These are phyloP conservation scores for Rhodotorula paludigena DNA, from an alignment of 768 basidiomycete species.

Conservation along the genomic window DNA sequence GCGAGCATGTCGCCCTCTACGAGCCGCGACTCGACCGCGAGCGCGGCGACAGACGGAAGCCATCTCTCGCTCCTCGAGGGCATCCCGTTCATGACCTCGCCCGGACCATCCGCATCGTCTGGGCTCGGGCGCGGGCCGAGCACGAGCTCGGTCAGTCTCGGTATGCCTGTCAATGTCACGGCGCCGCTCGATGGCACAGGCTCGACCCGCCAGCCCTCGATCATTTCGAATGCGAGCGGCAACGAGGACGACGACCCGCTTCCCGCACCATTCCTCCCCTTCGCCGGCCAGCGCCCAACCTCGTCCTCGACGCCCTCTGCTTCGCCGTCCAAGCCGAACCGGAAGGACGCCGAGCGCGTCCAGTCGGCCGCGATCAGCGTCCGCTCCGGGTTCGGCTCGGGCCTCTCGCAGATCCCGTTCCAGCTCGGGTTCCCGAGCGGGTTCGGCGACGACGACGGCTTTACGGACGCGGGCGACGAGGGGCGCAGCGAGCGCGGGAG, in stretches of 20 bases:
- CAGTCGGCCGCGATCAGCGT: slow-evolving; percentile 29
- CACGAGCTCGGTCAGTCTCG: slow-evolving; percentile 12
- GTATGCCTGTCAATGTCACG: slow-evolving; percentile 22
- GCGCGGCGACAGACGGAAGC: not conserved
- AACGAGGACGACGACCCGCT: slow-evolving; percentile 24
- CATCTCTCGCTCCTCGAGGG: slow-evolving; percentile 37
- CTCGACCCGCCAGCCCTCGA: not conserved
- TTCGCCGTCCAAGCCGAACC: not conserved
- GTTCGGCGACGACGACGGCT: slow-evolving; percentile 10
- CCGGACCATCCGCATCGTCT: too few species aligned
- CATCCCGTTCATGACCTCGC: slow-evolving; percentile 38
- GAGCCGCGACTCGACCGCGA: slow-evolving; percentile 19
- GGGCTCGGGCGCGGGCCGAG: not conserved
- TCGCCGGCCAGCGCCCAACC: slow-evolving; percentile 33
- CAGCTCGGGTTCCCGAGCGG: slow-evolving; percentile 39
- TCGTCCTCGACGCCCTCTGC: not conserved
- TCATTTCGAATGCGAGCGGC: not conserved
- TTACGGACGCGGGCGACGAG: not conserved
- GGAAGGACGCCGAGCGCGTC: not conserved
- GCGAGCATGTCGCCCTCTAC: slow-evolving; percentile 1
- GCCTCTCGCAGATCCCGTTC: slow-evolving; percentile 42
- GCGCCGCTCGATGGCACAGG: not conserved
- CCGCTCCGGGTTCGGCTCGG: slow-evolving; percentile 40
- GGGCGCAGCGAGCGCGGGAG: slow-evolving; percentile 2
- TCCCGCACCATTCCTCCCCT: slow-evolving; percentile 38